Conservation (phyloP, 2,329 filamentous ascomycete genomes). For the Paraphoma sp. region DNA sequence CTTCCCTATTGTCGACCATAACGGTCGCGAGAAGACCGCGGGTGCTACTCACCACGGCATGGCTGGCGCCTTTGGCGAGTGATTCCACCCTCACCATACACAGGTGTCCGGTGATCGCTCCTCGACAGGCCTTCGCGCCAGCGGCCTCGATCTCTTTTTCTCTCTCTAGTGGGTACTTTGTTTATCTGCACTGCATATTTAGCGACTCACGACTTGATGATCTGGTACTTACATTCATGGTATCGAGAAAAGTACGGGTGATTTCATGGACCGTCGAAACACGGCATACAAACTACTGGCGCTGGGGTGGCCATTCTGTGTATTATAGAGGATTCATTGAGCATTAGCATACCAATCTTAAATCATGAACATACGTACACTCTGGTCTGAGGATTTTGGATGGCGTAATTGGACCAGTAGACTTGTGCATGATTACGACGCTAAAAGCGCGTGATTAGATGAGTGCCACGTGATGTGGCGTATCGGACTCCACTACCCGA, state of each 20-base stretch:
- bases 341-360: not conserved
- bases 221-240: not conserved
- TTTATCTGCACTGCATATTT: not conserved
- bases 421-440: not conserved
- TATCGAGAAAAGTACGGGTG: not conserved
- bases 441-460: not conserved
- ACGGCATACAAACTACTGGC: not conserved
- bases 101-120: not conserved
- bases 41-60: conserved; percentile 41
- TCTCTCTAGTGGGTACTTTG: not conserved
- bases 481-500: not conserved
- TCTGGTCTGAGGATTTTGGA: too few species aligned
- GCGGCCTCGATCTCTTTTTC: not conserved
- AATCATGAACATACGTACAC: too few species aligned
- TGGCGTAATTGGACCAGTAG: not conserved
- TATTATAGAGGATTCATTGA: not conserved
- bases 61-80: conserved; percentile 46
- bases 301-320: not conserved
- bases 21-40: conserved; percentile 48
- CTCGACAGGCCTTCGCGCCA: too few species aligned
- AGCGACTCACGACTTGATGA: not conserved
- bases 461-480: conserved; percentile 5
- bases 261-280: not conserved
- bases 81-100: not conserved
- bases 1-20: conserved; percentile 65